These are phyloP conservation scores for Clarkia xantiana DNA, from an alignment of 345 rosid genomes.

Conservation along the genomic window DNA sequence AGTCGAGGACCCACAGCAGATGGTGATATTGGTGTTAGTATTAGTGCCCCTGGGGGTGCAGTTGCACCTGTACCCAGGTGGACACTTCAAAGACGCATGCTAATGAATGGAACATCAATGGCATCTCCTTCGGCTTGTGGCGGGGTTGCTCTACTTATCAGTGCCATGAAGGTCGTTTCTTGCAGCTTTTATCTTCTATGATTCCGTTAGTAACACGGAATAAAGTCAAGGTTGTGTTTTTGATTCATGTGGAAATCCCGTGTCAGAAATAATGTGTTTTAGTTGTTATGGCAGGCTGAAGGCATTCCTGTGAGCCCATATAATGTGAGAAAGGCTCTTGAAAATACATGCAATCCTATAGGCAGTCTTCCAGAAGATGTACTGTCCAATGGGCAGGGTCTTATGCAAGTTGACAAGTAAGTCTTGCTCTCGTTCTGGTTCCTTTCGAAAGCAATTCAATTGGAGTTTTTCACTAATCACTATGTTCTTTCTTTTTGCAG, in stretches of 20 bases:
- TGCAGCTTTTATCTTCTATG: constrained; percentile 5
- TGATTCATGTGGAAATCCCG: background rate
- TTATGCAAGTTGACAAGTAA: constrained; percentile 95
- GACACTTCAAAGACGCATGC: constrained; percentile 97
- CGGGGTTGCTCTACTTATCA: constrained; percentile 75
- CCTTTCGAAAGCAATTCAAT: constrained; percentile 1
- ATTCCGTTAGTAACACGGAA: background rate
- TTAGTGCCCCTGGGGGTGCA: constrained; percentile 99
- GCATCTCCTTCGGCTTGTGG: constrained; percentile 99
- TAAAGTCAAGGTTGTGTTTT: background rate
- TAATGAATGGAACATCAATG: constrained; percentile 99
- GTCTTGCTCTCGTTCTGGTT: constrained; percentile 10
- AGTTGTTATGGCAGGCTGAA: constrained; percentile 42
- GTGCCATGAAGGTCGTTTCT: constrained; percentile 84
- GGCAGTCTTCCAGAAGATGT: constrained; percentile 72
- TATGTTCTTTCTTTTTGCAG: constrained; percentile 21
- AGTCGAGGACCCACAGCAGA: constrained; percentile 96
- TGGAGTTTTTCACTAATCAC: background rate
- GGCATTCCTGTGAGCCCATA: constrained; percentile 76
- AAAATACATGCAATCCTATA: constrained; percentile 65
- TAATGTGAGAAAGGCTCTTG: constrained; percentile 74
- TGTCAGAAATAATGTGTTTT: background rate
- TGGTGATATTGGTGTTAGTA: constrained; percentile 90
- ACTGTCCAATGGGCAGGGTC: constrained; percentile 87
- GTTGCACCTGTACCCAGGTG: constrained; percentile 99